Base-by-base conservation (phyloP, 2,329 filamentous ascomycete species). In the Pestalotiopsis sp. region DNA sequence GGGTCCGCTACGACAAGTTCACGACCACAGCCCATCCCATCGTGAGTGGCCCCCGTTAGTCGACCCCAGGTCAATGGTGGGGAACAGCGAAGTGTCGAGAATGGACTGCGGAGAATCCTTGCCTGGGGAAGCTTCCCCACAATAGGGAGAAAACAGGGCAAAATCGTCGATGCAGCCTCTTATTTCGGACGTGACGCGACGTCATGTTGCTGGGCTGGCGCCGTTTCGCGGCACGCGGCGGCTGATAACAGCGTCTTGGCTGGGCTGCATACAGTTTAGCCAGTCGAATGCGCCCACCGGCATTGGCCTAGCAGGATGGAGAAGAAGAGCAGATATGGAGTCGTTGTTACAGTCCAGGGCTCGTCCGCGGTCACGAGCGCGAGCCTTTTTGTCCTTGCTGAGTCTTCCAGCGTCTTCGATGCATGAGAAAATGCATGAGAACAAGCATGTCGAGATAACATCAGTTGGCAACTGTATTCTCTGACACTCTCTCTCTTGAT, bases 131-230 rank as follows among this genome's bases (percentile, higher is more conserved):
- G 59, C 31, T 45, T 52, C 61, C 40, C 61, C 61, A 49, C 61
- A 64, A 40, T 40, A 36, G 11, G 36, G 36, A 20, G 40, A 49
- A 49, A 45, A 64, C 25, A 59, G 59, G 61, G 40, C 38, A 64
- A 64, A 64, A 64, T 40, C 61, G 61, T 64, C 61, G 61, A 64
- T 45, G 61, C 20, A 7, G 61, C 61, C 61, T 25, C 57, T 59
- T 36, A 13, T 59, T 59, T 27, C 27, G 23, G 23, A 36, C 23
- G 59, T 3, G 38, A 40, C 31, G 36, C 27, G 40, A 64, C 61
- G 61, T 64, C 61, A 49, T 64, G 20, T 17, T 12, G 20, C 25
- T 49, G 40, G 45, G 38, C 25, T 45, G 20, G 61, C 41, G 27
- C 23, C 40, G 14, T 31, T 31, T 64, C 36, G 40, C 23, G 13